Evolutionary conservation across 352 stramenopile genomes (phyloP).

Genomic region (Phytophthora palmivora): DNA sequence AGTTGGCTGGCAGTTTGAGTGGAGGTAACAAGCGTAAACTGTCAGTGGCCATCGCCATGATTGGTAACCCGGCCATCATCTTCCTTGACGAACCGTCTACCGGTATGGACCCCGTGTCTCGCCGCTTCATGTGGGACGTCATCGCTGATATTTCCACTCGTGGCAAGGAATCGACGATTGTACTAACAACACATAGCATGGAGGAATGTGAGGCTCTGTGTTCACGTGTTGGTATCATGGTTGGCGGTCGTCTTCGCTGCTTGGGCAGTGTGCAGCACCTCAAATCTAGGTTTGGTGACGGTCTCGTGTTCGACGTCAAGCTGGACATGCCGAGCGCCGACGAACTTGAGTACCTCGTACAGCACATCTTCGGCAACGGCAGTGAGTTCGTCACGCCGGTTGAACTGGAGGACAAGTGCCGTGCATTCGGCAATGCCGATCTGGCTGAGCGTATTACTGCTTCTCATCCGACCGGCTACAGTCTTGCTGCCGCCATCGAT

Average conservation of each 20-base stretch:
- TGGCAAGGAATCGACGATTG: slow-evolving; percentile 69
- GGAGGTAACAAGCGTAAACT: slow-evolving; percentile 95
- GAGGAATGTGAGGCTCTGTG: slow-evolving; percentile 78
- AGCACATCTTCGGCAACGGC: slow-evolving; percentile 34
- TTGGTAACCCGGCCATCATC: slow-evolving; percentile 90
- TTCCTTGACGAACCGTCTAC: slow-evolving; percentile 91
- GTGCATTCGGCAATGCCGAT: slow-evolving; percentile 48
- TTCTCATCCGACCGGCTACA: slow-evolving; percentile 66
- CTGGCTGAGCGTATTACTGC: slow-evolving; percentile 41
- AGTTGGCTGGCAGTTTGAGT: slow-evolving; percentile 75
- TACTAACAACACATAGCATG: slow-evolving; percentile 88
- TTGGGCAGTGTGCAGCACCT: slow-evolving; percentile 90
- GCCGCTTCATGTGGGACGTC: slow-evolving; percentile 49
- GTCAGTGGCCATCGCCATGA: slow-evolving; percentile 93
- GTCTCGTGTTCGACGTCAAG: slow-evolving; percentile 88
- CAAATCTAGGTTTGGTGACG: slow-evolving; percentile 94
- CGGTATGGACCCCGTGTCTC: slow-evolving; percentile 93
- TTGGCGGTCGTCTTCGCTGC: slow-evolving; percentile 61
- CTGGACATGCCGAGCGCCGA: slow-evolving; percentile 31
- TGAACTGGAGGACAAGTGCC: slow-evolving; percentile 43
- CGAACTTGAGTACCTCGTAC: slow-evolving; percentile 33
- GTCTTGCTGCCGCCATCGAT: slow-evolving; percentile 49
- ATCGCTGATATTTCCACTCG: slow-evolving; percentile 74
- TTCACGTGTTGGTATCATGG: slow-evolving; percentile 93
- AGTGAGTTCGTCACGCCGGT: slow-evolving; percentile 26